phyloP scores from a whole-genome alignment of 2,329 filamentous ascomycete genomes.

The Monosporascus sp. region DNA sequence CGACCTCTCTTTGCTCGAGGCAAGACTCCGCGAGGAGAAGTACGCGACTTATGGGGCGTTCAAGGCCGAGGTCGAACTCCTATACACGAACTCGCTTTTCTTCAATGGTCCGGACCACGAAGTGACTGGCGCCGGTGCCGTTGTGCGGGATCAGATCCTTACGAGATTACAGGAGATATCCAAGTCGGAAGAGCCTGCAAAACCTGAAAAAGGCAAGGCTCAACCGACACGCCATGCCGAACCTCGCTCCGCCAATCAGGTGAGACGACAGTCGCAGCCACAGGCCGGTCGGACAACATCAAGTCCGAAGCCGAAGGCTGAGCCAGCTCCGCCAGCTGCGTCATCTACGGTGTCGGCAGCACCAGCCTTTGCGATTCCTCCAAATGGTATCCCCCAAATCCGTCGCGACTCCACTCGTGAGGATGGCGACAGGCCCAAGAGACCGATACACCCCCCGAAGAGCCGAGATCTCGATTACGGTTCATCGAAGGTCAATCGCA shows the following conservation, averaged over 20 bases:
- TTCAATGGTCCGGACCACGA: constrained; percentile 81
- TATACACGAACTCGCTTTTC: constrained; percentile 70
- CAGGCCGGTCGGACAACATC: constrained; percentile 26
- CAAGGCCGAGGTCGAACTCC: constrained; percentile 67
- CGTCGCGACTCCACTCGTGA: constrained; percentile 76
- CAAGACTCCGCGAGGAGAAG: constrained; percentile 64
- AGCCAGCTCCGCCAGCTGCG: constrained; percentile 18
- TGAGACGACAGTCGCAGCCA: constrained; percentile 27
- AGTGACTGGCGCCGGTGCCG: constrained; percentile 55
- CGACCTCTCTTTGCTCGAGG: constrained; percentile 79
- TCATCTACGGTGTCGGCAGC: constrained; percentile 36
- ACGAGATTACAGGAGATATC: constrained; percentile 39
- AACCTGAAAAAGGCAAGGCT: constrained; percentile 54
- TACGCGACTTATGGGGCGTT: constrained; percentile 71
- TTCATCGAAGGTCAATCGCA: constrained; percentile 62
- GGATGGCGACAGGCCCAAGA: constrained; percentile 78
- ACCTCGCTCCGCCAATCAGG: constrained; percentile 33
- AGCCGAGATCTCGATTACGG: constrained; percentile 88
- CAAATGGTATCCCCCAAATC: constrained; percentile 74
- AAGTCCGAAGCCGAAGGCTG: constrained; percentile 31
- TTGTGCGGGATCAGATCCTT: constrained; percentile 53
- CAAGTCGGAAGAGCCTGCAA: constrained; percentile 48
- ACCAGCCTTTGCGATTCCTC: constrained; percentile 68
- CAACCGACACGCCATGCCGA: constrained; percentile 42
- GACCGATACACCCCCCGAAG: constrained; percentile 87